Base-by-base conservation (phyloP, 805 yeast genomes). In the Jamesozyma jinghongensis region DNA sequence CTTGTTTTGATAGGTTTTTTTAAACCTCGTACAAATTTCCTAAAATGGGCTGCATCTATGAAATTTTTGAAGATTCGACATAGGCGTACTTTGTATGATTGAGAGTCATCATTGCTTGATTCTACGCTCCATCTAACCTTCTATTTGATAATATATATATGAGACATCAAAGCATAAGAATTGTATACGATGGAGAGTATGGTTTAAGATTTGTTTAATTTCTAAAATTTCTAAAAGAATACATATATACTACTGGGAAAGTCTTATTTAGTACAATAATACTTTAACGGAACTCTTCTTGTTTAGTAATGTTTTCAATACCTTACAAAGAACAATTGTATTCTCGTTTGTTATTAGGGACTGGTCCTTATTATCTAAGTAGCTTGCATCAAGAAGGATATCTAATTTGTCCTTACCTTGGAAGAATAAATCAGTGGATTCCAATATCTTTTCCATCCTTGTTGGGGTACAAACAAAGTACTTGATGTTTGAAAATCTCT, bases 401-500 rank as follows among this genome's bases (percentile, higher is more conserved):
- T 61, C 66, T 37, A 61, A 34, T 38, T 61, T 61, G 18, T 61
- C 65, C 34, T 61, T 61, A 34, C 65, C 66, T 41, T 55, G 51
- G 34, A 55, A 55, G 22, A 61, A 51, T 10, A 49, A 35, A 16
- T 55, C 59, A 18, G 53, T 48, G 5, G 42, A 10, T 25, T 58
- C 57, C 3, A 59, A 19, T 10, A 61, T 46, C 30, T 57, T 59
- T 25, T 49, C 46, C 48, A 61, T 43, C 45, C 66, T 50, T 4
- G 50, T 52, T 27, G 66, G 63, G 3, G 65, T 60, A 2, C 57
- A 43, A 16, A 60, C 42, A 25, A 57, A 57, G 40, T 54, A 58
- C 40, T 49, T 59, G 3, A 56, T 44, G 13, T 40, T 36, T 7
- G 40, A 34, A 16, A 32, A 33, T 31, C 30, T 42, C 18, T 45